phyloP scores from a whole-genome alignment of 2,329 filamentous ascomycete genomes.

The Simplicillium sp. region DNA sequence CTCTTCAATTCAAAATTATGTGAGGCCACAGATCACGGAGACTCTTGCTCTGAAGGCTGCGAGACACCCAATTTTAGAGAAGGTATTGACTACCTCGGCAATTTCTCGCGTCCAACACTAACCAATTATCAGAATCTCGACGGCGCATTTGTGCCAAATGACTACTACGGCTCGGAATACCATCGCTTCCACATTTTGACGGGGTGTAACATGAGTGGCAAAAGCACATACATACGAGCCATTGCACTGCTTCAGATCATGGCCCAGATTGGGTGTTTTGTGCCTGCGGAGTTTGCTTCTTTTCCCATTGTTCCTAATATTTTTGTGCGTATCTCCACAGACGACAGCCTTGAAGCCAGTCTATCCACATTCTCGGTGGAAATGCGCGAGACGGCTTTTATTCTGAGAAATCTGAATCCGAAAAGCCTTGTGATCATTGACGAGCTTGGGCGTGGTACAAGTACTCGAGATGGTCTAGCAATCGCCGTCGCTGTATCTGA shows the following conservation, averaged over 20 bases:
- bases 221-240: constrained; percentile 87
- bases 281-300: constrained; percentile 75
- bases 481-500: constrained; percentile 89
- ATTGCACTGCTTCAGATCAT: constrained; percentile 81
- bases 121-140: constrained; percentile 39
- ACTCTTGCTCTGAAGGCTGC: constrained; percentile 65
- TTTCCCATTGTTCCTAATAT: constrained; percentile 75
- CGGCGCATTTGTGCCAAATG: constrained; percentile 73
- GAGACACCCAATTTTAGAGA: constrained; percentile 72
- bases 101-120: background rate
- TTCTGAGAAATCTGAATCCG: constrained; percentile 70
- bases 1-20: constrained; percentile 50
- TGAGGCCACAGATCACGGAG: constrained; percentile 58
- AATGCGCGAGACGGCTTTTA: constrained; percentile 94
- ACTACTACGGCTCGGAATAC: constrained; percentile 74
- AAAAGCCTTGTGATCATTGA: constrained; percentile 79
- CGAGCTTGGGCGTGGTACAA: constrained; percentile 85
- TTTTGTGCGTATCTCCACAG: constrained; percentile 78
- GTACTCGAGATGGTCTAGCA: constrained; percentile 75
- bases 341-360: constrained; percentile 83
- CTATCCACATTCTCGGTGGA: constrained; percentile 89
- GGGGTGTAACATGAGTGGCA: constrained; percentile 96
- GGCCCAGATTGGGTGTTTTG: constrained; percentile 87
- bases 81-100: constrained; percentile 24
- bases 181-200: constrained; percentile 88